Base-by-base conservation (phyloP, 179 eudicot species). In the Silene noctiflora region DNA sequence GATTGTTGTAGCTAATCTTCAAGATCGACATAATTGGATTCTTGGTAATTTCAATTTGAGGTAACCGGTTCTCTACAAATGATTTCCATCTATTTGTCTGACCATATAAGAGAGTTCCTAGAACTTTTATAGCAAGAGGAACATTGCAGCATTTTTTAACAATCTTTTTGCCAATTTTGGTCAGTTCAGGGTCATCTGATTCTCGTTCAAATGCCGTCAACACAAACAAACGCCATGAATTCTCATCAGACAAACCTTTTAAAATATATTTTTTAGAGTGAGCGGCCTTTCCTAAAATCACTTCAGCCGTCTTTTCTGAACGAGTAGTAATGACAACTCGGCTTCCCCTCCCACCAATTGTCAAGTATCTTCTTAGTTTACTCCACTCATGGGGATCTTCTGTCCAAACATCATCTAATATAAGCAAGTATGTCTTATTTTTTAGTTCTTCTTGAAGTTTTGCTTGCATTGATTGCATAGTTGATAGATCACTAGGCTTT, bases 391-490 rank as follows among this genome's bases (percentile, higher is more conserved):
- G n/a, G 3, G 16, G 74, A 76, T 76, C 61, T 55, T 75, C 82
- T 20, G 76, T 73, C 86, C 82, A 81, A 13, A 81, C 62, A 69
- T 84, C 86, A 55, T 84, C 86, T 55, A 84, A 56, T 22, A 81
- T 75, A 61, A 81, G 82, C 53, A 84, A 73, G 73, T 59, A 81
- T 42, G 29, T 64, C n/a, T 79, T 75, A 19, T 20, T 24, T 22
- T 69, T 55, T 14, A 69, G 12, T 13, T 44, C 33, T 22, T 48
- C 33, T 20, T 56, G 33, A 22, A 69, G 19, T 48, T 69, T 22
- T 21, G 19, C 48, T 22, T 69, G 73, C 35, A 69, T 11, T 6
- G 19, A 48, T 48, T 69, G 59, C 58, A 69, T 48, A 17, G 70
- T 33, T 3, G 73, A 69, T 19, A 69, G 4, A 22, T 69, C 19